Conservation (phyloP, 1,284 basidiomycete genomes). For the Farysia itapuensis region DNA sequence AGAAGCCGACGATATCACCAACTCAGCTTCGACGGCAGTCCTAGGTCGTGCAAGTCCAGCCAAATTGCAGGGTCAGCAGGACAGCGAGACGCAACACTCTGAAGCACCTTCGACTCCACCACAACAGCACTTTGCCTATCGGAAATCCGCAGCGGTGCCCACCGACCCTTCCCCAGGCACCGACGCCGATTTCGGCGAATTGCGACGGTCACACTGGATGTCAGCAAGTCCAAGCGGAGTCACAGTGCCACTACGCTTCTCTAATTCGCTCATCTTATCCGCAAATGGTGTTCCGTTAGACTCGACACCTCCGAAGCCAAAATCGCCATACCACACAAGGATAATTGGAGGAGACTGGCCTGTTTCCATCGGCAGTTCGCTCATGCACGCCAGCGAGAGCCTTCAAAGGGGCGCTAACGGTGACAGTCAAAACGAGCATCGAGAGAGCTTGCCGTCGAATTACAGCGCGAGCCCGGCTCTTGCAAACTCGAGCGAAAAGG, state of each 20-base stretch:
- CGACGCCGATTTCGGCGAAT: slow-evolving; percentile 30
- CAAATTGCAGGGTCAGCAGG: not conserved
- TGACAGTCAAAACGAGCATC: too few relatives aligned
- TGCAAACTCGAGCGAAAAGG: slow-evolving; percentile 15
- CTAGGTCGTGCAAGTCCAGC: too few relatives aligned
- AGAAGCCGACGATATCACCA: not conserved
- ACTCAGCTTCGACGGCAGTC: too few relatives aligned
- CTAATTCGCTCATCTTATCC: slow-evolving; percentile 24
- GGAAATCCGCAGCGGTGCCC: slow-evolving; percentile 19
- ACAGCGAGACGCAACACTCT: not conserved
- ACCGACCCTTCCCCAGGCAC: slow-evolving; percentile 23
- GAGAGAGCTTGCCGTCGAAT: slow-evolving; percentile 10
- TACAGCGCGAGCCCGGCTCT: slow-evolving; percentile 14
- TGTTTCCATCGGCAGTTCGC: slow-evolving; percentile 24
- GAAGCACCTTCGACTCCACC: slow-evolving; percentile 5
- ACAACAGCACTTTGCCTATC: slow-evolving; percentile 11
- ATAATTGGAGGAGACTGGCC: slow-evolving; percentile 24
- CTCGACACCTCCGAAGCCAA: too few relatives aligned
- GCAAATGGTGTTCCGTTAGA: slow-evolving; percentile 7
- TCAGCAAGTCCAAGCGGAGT: slow-evolving; percentile 18
- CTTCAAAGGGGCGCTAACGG: too few relatives aligned
- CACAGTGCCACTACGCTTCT: slow-evolving; percentile 27
- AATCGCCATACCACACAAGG: slow-evolving; percentile 3
- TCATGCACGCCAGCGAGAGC: slow-evolving; percentile 3
- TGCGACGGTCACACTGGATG: slow-evolving; percentile 22